phyloP scores from a whole-genome alignment of 2,329 filamentous ascomycete genomes.

The Fusarium aywerte region DNA sequence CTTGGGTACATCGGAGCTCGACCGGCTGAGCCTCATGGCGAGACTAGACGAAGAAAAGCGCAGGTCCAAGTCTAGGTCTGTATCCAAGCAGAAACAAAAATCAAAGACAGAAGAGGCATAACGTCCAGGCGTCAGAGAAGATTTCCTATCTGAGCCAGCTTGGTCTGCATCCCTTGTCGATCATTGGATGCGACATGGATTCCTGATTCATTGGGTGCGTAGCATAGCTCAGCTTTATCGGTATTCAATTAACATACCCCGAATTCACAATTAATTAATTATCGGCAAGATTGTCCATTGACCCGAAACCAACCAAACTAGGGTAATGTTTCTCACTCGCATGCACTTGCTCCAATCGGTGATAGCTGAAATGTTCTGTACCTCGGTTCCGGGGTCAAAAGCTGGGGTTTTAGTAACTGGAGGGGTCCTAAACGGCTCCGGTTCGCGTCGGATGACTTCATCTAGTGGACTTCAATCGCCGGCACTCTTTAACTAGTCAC shows the following conservation, averaged over 20 bases:
- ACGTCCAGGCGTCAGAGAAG: not conserved
- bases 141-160: conserved; percentile 34
- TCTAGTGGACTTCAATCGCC: conserved; percentile 40
- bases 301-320: conserved; percentile 25
- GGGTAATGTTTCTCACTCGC: conserved; percentile 24
- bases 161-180: conserved; percentile 31
- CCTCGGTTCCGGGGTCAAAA: conserved; percentile 44
- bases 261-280: too few species aligned
- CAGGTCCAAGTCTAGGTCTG: not conserved
- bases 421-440: conserved; percentile 35
- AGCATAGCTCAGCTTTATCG: conserved; percentile 24
- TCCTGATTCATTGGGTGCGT: conserved; percentile 16
- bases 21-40: conserved; percentile 48
- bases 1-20: conserved; percentile 48
- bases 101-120: conserved; percentile 5
- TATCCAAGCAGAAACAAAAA: not conserved
- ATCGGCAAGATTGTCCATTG: conserved; percentile 20
- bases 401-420: conserved; percentile 38
- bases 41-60: conserved; percentile 23
- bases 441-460: conserved; percentile 49
- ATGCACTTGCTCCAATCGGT: conserved; percentile 14
- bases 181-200: conserved; percentile 27
- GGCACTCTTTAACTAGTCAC: conserved; percentile 29
- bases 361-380: conserved; percentile 8
- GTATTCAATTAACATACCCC: conserved; percentile 26